phyloP scores from a whole-genome alignment of 805 yeast species.

The Pichia thaimueangensis region DNA sequence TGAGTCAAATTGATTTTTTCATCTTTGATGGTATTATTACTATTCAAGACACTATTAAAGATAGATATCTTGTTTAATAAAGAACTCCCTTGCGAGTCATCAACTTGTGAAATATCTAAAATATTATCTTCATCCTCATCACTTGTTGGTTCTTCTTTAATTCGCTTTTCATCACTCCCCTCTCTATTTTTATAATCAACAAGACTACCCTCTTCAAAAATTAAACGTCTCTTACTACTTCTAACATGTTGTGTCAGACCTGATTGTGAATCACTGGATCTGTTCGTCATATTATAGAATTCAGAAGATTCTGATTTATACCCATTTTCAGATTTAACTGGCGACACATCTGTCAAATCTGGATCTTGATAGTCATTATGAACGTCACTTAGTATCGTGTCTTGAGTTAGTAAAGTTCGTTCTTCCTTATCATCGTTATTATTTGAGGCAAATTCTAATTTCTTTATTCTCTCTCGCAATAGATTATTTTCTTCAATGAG shows the following conservation, averaged over 20 bases:
- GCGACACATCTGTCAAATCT: constrained; percentile 8
- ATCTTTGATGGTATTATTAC: neutral
- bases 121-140: neutral
- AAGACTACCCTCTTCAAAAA: neutral
- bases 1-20: constrained; percentile 17
- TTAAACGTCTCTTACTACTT: neutral
- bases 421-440: neutral
- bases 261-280: neutral
- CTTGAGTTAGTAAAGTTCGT: constrained; percentile 5
- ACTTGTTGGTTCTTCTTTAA: neutral
- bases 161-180: neutral
- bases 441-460: neutral
- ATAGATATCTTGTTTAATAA: neutral
- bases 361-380: constrained; percentile 5
- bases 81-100: constrained; percentile 3
- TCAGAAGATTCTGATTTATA: no score
- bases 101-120: constrained; percentile 3
- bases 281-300: neutral
- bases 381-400: constrained; percentile 5
- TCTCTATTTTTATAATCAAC: neutral
- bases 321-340: constrained; percentile 4
- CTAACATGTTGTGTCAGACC: neutral
- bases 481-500: neutral
- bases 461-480: neutral
- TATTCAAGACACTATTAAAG: neutral